A percentile compares a stretch with the other conserved stretches of the same genome.
Conservation (phyloP, 2,329 filamentous ascomycete species). For the Epichloe festucae region DNA sequence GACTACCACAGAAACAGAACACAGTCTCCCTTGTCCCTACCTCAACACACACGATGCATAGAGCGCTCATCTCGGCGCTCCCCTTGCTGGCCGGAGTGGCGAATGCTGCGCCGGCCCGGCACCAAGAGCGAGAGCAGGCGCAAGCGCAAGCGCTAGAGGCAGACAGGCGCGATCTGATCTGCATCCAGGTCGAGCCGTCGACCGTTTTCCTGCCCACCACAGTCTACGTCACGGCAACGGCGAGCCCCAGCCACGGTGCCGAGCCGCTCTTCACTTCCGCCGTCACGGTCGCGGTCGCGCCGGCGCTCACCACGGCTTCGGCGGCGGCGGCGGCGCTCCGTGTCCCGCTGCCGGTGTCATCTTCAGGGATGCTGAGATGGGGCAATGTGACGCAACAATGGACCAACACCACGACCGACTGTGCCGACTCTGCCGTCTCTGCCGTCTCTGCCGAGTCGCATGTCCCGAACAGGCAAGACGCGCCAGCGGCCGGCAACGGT, state of each 20-base stretch:
- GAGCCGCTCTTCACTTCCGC: background rate
- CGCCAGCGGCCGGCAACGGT: background rate
- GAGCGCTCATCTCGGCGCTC: constrained; percentile 10
- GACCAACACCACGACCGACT: background rate
- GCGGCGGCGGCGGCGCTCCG: background rate
- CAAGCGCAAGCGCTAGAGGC: background rate
- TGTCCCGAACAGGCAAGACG: background rate
- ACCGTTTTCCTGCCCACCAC: constrained; percentile 1
- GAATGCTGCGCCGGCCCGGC: constrained; percentile 8
- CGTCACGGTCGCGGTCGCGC: background rate
- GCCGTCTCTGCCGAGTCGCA: background rate
- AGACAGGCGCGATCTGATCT: background rate
- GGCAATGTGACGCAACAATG: background rate
- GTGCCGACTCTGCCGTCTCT: background rate
- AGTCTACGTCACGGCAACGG: background rate
- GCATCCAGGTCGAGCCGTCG: background rate
- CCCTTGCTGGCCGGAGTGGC: constrained; percentile 14
- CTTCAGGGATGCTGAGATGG: background rate
- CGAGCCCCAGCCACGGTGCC: background rate
- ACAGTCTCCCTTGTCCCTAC: background rate
- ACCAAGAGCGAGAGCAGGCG: background rate
- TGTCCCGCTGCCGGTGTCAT: background rate
- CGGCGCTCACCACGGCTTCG: background rate
- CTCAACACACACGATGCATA: constrained; percentile 10
- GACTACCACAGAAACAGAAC: background rate